Base-by-base conservation (phyloP, 768 basidiomycete genomes). In the Chalciporus sphaerocephalus region DNA sequence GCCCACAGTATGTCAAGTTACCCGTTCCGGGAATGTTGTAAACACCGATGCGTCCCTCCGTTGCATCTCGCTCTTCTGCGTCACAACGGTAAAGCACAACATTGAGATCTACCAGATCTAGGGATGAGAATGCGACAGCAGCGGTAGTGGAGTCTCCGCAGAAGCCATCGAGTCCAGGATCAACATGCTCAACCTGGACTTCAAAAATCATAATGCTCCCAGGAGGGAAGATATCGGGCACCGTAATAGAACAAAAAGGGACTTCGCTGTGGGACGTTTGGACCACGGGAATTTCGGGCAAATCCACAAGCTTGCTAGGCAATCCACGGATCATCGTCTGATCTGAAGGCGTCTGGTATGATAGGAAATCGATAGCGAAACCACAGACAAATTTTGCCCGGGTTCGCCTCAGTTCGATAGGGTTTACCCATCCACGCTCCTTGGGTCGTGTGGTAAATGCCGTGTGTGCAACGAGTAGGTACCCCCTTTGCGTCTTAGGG, bases 191-290 rank as follows among this genome's bases (percentile, higher is more conserved):
- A 40, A 90, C 74, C 53, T 87, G 82, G 0, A 94, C 96, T 59
- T 85, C 81, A 59, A 97, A 97, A 16, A 99, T 56, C 86, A 97
- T 83, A 58, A 98, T 80, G 48, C 89, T 92, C 9, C 95, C 95
- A 0, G 95, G 93, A n/a, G 94, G 93, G 69, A 98, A 99, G 56
- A 74, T 71, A 28, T 92, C 85, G 0, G 96, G 96, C 2, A 96
- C 80, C 16, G 77, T 57, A 48, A 98, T 81, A 61, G 92, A 88
- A 17, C 85, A 78, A 65, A 74, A 90, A 0, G 83, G 76, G 2
- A 85, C 85, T 47, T 81, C 80, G 23, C 54, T 61, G 54, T 89
- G 88, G n/a, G 73, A 62, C 4, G 81, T 80, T 43, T 83, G 78
- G 4, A 75, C 69, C n/a, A 79, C 74, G 2, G 71, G 65, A 16